Evolutionary conservation across 192 early-diverging fungal genomes (phyloP), one percentile per base, ranked within the genome.

Genomic region (Backusella psychrophila): DNA sequence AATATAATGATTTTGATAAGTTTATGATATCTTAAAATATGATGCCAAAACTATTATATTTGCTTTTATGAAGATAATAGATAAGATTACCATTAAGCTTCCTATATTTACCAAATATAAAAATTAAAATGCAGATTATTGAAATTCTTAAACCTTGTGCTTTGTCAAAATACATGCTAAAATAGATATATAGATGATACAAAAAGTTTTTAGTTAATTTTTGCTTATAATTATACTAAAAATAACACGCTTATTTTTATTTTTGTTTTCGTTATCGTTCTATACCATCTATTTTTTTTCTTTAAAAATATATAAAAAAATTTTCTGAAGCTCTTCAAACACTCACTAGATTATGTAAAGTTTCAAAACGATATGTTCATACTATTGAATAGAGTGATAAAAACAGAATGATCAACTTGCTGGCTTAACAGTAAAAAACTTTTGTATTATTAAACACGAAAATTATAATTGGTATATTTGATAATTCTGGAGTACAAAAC

Each of bases 81-180:
- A 26, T 26, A 26, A 59, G n/a, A 59, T 29, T 59, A 26, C 4
- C 9, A 63, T 29, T 12, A 11, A 29, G 12, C 29, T 26, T 63
- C 26, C 11, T 9, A 5, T 11, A 29, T 63, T 63, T 29, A 59
- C 23, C 23, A 59, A 23, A 19, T 26, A 26, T 59, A 59, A 59
- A 23, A 59, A 29, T 59, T 59, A 59, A 59, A 59, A 59, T 29
- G 53, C 23, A 59, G 53, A n/a, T 26, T 23, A 59, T 23, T 53
- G 21, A 19, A 21, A 53, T 53, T 1, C 8, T 21, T 53, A 53
- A 53, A 44, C n/a, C 21, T 53, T 59, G 23, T 59, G 19, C 7
- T 56, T 56, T 56, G 49, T 56, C 53, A 56, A 56, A 56, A 56
- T 56, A 56, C 53, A 56, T 56, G 53, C 53, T 59, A 59, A 26